Percentiles rank a stretch among this genome's conserved stretches.
Evolutionary conservation across 2,329 filamentous ascomycete species (phyloP).

Genomic region (Pseudocercospora vitis): DNA sequence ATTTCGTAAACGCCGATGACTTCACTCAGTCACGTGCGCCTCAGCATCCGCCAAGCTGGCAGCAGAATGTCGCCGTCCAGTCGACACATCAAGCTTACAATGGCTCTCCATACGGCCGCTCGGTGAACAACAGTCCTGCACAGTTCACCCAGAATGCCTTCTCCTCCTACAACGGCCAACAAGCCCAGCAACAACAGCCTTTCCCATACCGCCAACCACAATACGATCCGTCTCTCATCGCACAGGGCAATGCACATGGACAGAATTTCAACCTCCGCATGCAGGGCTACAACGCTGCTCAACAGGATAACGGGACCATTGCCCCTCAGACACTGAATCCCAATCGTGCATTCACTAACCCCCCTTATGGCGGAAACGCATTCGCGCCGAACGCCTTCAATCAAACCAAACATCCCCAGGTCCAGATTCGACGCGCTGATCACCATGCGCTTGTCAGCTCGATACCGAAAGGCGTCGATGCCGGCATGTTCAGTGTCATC

Average conservation of each 20-base stretch:
- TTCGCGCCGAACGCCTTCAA: slow-evolving; percentile 16
- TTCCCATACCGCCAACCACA: slow-evolving; percentile 27
- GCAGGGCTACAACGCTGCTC: slow-evolving; percentile 17
- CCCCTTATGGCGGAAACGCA: slow-evolving; percentile 19
- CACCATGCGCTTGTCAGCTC: slow-evolving; percentile 30
- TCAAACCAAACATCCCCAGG: slow-evolving; percentile 13
- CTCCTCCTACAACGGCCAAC: slow-evolving; percentile 25
- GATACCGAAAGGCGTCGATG: slow-evolving; percentile 32
- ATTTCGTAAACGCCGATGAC: slow-evolving; percentile 33
- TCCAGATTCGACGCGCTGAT: slow-evolving; percentile 24
- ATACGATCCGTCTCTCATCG: slow-evolving; percentile 28
- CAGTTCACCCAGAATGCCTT: slow-evolving; percentile 30
- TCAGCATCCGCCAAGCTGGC: slow-evolving; percentile 28
- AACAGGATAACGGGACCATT: slow-evolving; percentile 30
- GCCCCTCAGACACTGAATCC: slow-evolving; percentile 37
- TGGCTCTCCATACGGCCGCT: slow-evolving; percentile 28
- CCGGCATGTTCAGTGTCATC: slow-evolving; percentile 45
- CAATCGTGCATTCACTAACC: slow-evolving; percentile 6
- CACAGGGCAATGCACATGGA: slow-evolving; percentile 10
- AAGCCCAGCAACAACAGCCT: slow-evolving; percentile 19
- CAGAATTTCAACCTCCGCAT: slow-evolving; percentile 25
- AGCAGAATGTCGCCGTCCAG: slow-evolving; percentile 28
- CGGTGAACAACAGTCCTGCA: slow-evolving; percentile 33
- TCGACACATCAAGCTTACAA: slow-evolving; percentile 23
- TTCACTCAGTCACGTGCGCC: slow-evolving; percentile 33